Conservation (phyloP, 2,329 filamentous ascomycete species). For the Daldinia eschscholtzii region DNA sequence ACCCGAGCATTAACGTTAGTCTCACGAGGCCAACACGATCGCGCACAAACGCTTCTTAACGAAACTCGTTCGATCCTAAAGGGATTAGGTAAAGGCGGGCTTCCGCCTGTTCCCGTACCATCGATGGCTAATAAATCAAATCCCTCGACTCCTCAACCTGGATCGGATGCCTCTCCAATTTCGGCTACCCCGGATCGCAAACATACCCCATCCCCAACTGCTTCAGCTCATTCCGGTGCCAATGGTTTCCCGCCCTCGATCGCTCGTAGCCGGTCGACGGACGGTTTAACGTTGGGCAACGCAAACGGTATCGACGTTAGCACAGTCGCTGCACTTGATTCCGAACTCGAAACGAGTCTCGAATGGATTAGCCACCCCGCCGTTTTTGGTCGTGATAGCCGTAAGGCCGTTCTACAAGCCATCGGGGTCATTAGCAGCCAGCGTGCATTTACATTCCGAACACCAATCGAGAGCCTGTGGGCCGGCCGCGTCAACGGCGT, state of each 20-base stretch:
- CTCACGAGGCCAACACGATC: conserved; percentile 90
- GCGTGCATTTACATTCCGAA: conserved; percentile 92
- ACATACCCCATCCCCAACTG: conserved; percentile 67
- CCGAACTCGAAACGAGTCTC: conserved; percentile 87
- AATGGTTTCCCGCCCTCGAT: conserved; percentile 59
- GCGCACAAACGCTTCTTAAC: conserved; percentile 89
- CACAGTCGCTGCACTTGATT: conserved; percentile 88
- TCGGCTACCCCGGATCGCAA: conserved; percentile 66
- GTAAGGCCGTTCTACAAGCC: conserved; percentile 94
- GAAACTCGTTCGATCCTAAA: conserved; percentile 97
- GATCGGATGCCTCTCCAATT: conserved; percentile 60
- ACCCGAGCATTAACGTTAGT: conserved; percentile 92
- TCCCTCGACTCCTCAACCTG: conserved; percentile 64
- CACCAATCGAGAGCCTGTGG: conserved; percentile 90
- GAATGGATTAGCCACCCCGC: conserved; percentile 99
- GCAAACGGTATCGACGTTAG: conserved; percentile 81
- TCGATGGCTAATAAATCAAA: conserved; percentile 55
- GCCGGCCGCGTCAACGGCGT: conserved; percentile 85
- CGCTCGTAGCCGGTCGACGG: conserved; percentile 66
- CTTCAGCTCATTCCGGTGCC: conserved; percentile 59
- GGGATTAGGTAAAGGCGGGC: conserved; percentile 91
- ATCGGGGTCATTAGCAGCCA: conserved; percentile 98
- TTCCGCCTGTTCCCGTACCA: conserved; percentile 78
- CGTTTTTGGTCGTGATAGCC: conserved; percentile 91
- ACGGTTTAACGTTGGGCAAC: conserved; percentile 67